Conservation (phyloP, 768 basidiomycete genomes). For the Austroboletus festivus region DNA sequence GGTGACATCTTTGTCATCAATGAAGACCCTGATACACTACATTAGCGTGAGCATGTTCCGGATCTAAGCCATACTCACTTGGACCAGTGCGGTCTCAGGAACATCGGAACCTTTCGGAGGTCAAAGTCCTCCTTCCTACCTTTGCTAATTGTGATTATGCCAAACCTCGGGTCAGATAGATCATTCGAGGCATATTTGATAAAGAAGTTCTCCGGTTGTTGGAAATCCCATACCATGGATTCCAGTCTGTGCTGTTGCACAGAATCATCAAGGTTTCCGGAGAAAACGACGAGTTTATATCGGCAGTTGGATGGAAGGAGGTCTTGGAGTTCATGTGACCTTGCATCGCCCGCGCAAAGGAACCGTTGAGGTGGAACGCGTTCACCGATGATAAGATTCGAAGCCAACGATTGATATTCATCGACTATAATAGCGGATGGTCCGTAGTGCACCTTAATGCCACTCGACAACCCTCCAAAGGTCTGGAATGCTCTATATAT, state of each 20-base stretch:
- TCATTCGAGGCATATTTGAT: constrained; percentile 18
- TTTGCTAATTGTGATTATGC: constrained; percentile 26
- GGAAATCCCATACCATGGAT: constrained; percentile 27
- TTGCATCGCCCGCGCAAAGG: constrained; percentile 44
- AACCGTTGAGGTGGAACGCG: constrained; percentile 48
- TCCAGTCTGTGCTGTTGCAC: constrained; percentile 24
- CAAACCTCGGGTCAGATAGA: constrained; percentile 29
- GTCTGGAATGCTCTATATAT: constrained; percentile 40
- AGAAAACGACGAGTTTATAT: constrained; percentile 49
- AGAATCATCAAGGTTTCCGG: constrained; percentile 31
- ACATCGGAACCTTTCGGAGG: constrained; percentile 30
- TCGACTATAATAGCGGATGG: constrained; percentile 38
- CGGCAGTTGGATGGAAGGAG: constrained; percentile 44
- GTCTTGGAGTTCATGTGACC: constrained; percentile 49
- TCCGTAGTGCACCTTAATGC: constrained; percentile 48
- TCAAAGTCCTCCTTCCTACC: constrained; percentile 34
- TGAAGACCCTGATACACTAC: constrained; percentile 44
- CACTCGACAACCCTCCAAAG: constrained; percentile 46
- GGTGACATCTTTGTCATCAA: constrained; percentile 52
- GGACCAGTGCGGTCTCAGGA: constrained; percentile 40
- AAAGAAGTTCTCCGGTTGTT: constrained; percentile 26
- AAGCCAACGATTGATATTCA: constrained; percentile 36
- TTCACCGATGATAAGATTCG: constrained; percentile 45
- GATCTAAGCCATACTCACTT: constrained; percentile 30
- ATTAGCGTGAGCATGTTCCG: background rate